Base-by-base conservation (phyloP, 371 early-diverging fungal species). In the Mucor plumbeus region DNA sequence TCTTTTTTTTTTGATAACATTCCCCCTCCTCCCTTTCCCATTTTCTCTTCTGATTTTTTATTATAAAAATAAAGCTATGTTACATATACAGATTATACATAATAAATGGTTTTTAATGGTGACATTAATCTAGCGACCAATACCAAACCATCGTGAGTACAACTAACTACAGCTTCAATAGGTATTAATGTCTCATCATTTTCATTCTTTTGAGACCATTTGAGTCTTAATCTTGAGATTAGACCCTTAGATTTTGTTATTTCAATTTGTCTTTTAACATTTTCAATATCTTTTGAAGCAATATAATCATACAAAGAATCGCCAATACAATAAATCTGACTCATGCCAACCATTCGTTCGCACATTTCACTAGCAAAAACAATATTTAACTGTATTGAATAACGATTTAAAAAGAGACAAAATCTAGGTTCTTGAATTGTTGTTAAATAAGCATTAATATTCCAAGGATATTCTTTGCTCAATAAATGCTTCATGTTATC, bases 131-230 rank as follows among this genome's bases (percentile, higher is more conserved):
- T 33, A 9, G 36, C 61, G 3, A 80, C 78, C 65, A 82, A 59
- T 7, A 77, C 77, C 15, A 82, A 31, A 9, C 80, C 78, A 65
- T 91, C 90, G 55, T 81, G 81, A 0, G 78, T 73, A 31, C 77
- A 73, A 40, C 78, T 76, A 10, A 75, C 60, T 14, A 82, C 73
- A 4, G 78, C 74, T 58, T 82, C 82, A 14, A 81, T 64, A 4
- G 50, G 21, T 9, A 50, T 26, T 19, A 50, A 11, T 11, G 2
- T 38, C 1, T 34, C 26, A 3, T 15, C 65, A 53, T 19, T 70
- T 57, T 47, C 6, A 9, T 26, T 9, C 26, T 19, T 48, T 7
- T n/a, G 14, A 1, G 14, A n/a, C 73, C 73, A 73, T 7, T 44
- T 26, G 53, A 73, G 69, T 5, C 65, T 34, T 14, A 73, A 8